Percentiles rank a stretch among this genome's conserved stretches.
phyloP scores from a whole-genome alignment of 768 basidiomycete genomes.

The Boletus huronensis region DNA sequence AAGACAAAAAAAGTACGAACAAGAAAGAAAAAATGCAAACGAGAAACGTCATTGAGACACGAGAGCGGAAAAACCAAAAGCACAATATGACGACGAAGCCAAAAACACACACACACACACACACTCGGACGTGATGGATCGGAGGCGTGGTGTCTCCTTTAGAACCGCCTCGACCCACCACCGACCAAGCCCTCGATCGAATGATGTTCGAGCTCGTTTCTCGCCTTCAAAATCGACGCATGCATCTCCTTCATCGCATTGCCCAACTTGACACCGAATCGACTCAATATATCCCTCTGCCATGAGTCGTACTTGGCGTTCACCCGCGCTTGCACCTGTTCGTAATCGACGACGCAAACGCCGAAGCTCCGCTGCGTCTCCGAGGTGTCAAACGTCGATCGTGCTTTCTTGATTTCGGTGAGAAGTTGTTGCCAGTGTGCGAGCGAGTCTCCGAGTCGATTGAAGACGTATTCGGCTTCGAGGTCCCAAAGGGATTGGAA shows the following conservation, averaged over 20 bases:
- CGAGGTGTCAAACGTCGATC: conserved; percentile 94
- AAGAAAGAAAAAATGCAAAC: background rate
- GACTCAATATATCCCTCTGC: conserved; percentile 91
- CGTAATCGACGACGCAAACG: conserved; percentile 93
- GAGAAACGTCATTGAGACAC: background rate
- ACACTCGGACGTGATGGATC: background rate
- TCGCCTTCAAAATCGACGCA: conserved; percentile 84
- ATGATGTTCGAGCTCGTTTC: conserved; percentile 94
- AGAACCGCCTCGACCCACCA: conserved; percentile 50
- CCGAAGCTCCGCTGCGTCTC: conserved; percentile 92
- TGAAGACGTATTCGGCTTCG: conserved; percentile 95
- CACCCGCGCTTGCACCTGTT: conserved; percentile 95
- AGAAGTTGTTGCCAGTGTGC: conserved; percentile 93
- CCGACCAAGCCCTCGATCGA: conserved; percentile 88
- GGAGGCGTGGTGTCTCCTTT: conserved; percentile 9
- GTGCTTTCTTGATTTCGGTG: conserved; percentile 94
- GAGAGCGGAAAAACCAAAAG: background rate
- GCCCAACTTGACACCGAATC: conserved; percentile 91
- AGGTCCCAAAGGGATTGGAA: conserved; percentile 99
- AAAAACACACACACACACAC: background rate
- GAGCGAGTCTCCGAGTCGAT: conserved; percentile 90
- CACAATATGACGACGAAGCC: background rate
- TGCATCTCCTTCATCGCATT: conserved; percentile 98
- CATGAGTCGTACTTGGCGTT: conserved; percentile 98
- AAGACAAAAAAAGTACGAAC: background rate